Percentiles rank a stretch among this genome's conserved stretches.
phyloP scores from a whole-genome alignment of 345 rosid genomes.

The Pugionium cornutum region DNA sequence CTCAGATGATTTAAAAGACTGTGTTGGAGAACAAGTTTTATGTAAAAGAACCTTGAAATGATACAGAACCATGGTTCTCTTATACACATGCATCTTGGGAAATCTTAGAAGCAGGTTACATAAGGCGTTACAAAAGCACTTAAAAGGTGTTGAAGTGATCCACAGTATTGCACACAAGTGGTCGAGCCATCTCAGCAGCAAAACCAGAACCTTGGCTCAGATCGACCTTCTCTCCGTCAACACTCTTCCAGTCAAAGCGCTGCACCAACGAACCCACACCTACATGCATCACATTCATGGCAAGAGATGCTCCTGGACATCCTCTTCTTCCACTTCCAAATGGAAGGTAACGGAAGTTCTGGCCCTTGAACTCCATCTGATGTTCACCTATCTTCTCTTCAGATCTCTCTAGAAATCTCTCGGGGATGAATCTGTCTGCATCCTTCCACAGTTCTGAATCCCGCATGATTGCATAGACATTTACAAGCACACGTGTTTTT shows the following conservation, averaged over 20 bases:
- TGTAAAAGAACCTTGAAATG: constrained; percentile 8
- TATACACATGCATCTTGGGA: constrained; percentile 3
- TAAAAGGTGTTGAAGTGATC: constrained; percentile 38
- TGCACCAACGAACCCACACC: constrained; percentile 51
- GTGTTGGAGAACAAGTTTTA: constrained; percentile 13
- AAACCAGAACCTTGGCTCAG: constrained; percentile 47
- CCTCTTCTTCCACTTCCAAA: constrained; percentile 56
- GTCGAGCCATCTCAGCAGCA: constrained; percentile 53
- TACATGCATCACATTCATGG: constrained; percentile 45
- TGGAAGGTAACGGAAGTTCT: constrained; percentile 48
- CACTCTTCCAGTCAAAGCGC: constrained; percentile 46
- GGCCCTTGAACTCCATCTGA: constrained; percentile 51
- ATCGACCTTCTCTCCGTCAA: constrained; percentile 40
- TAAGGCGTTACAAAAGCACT: not conserved
- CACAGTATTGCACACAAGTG: constrained; percentile 49
- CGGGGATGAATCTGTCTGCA: constrained; percentile 50
- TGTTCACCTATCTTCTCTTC: constrained; percentile 43
- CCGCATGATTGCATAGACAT: constrained; percentile 61
- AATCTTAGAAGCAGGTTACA: constrained; percentile 13
- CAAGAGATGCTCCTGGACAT: constrained; percentile 54
- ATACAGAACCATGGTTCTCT: constrained; percentile 5
- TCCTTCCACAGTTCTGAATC: constrained; percentile 56
- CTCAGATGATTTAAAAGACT: constrained; percentile 1
- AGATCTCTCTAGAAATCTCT: constrained; percentile 51
- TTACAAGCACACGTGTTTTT: constrained; percentile 51